A percentile compares a stretch with the other conserved stretches of the same genome.
Conservation (phyloP, 2,329 filamentous ascomycete genomes). For the Hypoxylon sp. region DNA sequence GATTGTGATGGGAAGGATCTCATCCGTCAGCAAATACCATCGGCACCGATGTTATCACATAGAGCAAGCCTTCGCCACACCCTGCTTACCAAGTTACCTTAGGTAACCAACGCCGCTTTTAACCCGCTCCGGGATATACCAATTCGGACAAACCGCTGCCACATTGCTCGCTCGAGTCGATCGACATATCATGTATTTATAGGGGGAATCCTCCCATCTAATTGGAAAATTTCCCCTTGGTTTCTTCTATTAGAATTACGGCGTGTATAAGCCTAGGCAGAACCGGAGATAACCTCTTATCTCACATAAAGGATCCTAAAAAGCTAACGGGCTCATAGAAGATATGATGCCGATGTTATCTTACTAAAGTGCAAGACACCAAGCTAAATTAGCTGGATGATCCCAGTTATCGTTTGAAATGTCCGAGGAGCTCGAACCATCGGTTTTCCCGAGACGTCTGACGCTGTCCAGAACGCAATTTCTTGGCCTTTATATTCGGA, state of each 20-base stretch:
- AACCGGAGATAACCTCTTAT: neutral
- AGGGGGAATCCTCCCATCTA: neutral
- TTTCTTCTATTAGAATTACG: neutral
- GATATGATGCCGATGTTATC: neutral
- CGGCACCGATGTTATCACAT: neutral
- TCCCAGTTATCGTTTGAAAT: too few species aligned
- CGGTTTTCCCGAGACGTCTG: too few species aligned
- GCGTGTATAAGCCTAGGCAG: neutral
- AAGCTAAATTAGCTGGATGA: too few species aligned
- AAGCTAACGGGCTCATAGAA: neutral
- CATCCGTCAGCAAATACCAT: neutral
- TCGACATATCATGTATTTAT: neutral
- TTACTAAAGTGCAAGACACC: too few species aligned
- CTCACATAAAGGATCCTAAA: neutral
- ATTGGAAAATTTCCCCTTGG: neutral
- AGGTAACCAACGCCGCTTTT: neutral
- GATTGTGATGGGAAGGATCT: neutral
- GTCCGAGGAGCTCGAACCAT: too few species aligned
- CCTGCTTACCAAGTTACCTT: neutral
- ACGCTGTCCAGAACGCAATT: too few species aligned
- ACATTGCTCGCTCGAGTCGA: neutral
- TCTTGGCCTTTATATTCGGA: too few species aligned
- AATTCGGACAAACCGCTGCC: neutral
- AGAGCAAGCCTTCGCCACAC: conserved; percentile 1
- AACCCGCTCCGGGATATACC: neutral